Base-by-base conservation (phyloP, 768 basidiomycete species). In the Termitomyces sp. region DNA sequence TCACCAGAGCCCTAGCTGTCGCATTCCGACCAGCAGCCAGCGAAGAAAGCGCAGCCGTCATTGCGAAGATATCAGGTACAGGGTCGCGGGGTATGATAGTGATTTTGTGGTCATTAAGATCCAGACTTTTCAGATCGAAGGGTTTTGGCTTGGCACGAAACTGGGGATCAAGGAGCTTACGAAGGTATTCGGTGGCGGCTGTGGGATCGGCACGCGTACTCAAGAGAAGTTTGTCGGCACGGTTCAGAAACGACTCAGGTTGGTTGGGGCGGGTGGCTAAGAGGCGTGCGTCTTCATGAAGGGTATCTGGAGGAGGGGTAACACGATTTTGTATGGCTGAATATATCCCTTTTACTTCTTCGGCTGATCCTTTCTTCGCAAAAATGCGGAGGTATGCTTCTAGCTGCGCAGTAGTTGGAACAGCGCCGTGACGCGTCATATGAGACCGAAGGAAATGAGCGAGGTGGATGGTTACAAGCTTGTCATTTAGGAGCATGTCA, bases 321-420 rank as follows among this genome's bases (percentile, higher is more conserved):
- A 63, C 54, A 8, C 48, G 39, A 34, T 78, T 67, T 49, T 78
- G 71, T 6, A 80, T 76, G 1, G 68, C 71, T 20, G 58, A 55
- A 46, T 59, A 37, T 13, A 55, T 30, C 27, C 42, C 39, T 20
- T 47, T 22, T 24, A 20, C 47, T 49, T 59, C 39, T 12, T 49
- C 24, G 4, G 18, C 9, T n/a, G 36, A 30, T 0, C 81, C 79
- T 22, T 77, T 58, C n/a, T 74, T 74, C 0, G 81, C 70, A 47
- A 79, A 82, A 18, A 82, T 67, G 13, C 78, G 76, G 2, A 85
- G 73, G 54, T 79, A 79, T 0, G 75, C 69, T 55, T 84, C 81
- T 3, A 84, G 73, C 48, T 84, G 81, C 5, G 66, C 63, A 2
- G 70, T 70, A 0, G 70, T 72, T 4, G 81, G 81, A 0, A 75